These are phyloP conservation scores for Oryza coarctata DNA, from an alignment of 176 grass and related monocot genomes.

Conservation along the genomic window DNA sequence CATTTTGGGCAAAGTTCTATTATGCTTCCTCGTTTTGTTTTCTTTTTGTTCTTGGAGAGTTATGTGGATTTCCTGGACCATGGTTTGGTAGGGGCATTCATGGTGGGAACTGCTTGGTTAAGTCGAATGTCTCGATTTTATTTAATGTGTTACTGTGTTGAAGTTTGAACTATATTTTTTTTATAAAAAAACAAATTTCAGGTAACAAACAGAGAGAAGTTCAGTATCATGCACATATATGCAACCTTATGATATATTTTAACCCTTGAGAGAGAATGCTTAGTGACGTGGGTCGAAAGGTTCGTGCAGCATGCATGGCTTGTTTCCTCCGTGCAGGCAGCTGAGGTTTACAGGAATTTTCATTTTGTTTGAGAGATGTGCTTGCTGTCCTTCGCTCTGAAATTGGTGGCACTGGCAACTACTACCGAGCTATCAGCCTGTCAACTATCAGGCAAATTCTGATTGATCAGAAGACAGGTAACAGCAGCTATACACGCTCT, in stretches of 20 bases:
- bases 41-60: background rate
- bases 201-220: too few species aligned
- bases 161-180: background rate
- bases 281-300: too few species aligned
- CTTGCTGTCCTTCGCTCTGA: background rate
- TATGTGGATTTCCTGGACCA: slow-evolving; percentile 13
- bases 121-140: slow-evolving; percentile 24
- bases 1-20: background rate
- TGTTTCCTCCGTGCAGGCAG: too few species aligned
- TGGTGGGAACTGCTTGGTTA: slow-evolving; percentile 16
- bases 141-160: background rate
- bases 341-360: too few species aligned
- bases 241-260: too few species aligned
- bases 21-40: background rate
- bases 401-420: too few species aligned
- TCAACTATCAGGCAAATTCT: background rate
- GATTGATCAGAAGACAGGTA: background rate
- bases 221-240: too few species aligned
- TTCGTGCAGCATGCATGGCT: too few species aligned
- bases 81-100: background rate
- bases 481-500: background rate
- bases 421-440: too few species aligned
- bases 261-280: too few species aligned
- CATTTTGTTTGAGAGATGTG: background rate
- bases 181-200: too few species aligned